Base-by-base conservation (phyloP, 2,329 filamentous ascomycete species). In the Fusarium sacchari region DNA sequence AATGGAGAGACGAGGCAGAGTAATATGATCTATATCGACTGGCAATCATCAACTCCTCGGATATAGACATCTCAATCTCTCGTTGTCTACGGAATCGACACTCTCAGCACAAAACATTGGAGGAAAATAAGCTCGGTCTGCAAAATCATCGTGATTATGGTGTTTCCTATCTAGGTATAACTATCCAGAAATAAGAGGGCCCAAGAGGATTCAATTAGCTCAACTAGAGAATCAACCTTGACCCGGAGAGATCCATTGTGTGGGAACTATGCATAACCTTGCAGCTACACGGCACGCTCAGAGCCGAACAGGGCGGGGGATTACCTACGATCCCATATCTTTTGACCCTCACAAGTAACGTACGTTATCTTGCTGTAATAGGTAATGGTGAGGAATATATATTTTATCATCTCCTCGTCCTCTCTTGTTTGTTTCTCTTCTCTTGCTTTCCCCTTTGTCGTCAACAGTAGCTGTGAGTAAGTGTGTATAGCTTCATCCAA, bases 221-320 rank as follows among this genome's bases (percentile, higher is more conserved):
- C 55, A 37, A 42, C 39, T 32, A 37, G 26, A 42, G 60, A 66
- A 43, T 39, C 55, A 37, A 30, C 47, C 28, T 64, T 49, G 20
- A 28, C 40, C 18, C 12, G 14, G 47, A 61, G 53, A 60, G 59
- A 56, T 49, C 58, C 36, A 55, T 67, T 39, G 28, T 37, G 37
- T 63, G 49, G 34, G 47, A 46, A 46, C 37, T 62, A 55, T 44
- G 47, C 56, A 68, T 57, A 60, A 57, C 58, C 63, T 44, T 72
- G 69, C 43, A 73, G 40, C 37, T 37, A 24, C 58, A 56, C 60
- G 66, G 69, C 71, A 73, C 67, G 46, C 60, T 56, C 49, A 74
- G 28, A 63, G 71, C 71, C 71, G 71, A 73, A 49, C 60, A 30
- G 50, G 59, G 60, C 55, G 65, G 69, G 70, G 71, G 24, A 26